Percentiles rank a stretch among this genome's conserved stretches.
Evolutionary conservation across 768 basidiomycete genomes (phyloP).

Genomic region (Leucogyrophana mollusca): DNA sequence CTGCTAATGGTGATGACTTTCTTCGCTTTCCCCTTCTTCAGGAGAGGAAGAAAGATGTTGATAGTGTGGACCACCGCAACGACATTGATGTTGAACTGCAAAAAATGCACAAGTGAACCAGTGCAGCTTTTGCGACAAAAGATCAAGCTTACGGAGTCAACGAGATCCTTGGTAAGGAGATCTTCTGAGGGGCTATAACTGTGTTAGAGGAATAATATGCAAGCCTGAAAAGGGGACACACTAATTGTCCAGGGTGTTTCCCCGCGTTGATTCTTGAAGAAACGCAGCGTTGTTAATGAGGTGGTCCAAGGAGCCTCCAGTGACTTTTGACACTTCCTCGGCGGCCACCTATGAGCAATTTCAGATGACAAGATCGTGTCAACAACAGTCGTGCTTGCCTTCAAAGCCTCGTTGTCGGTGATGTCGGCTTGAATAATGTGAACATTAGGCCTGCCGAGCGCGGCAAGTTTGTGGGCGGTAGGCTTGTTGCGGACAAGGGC

Average conservation of each 20-base stretch:
- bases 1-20: constrained; percentile 34
- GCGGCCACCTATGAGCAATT: constrained; percentile 24
- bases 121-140: not conserved
- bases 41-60: constrained; percentile 39
- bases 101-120: not conserved
- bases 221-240: not conserved
- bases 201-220: not conserved
- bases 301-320: constrained; percentile 34
- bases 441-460: constrained; percentile 22
- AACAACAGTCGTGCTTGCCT: too few relatives aligned
- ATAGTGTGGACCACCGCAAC: constrained; percentile 33
- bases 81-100: constrained; percentile 33
- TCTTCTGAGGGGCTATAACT: constrained; percentile 13
- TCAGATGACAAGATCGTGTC: not conserved
- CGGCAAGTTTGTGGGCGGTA: constrained; percentile 12
- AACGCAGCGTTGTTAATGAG: constrained; percentile 38
- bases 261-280: constrained; percentile 7
- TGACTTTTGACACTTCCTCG: constrained; percentile 20
- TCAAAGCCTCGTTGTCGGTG: constrained; percentile 24
- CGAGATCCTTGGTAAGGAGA: constrained; percentile 20
- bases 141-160: constrained; percentile 13
- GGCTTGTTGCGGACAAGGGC: constrained; percentile 25
- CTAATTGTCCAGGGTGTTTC: constrained; percentile 17
- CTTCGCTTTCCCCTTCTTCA: constrained; percentile 29
- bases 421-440: constrained; percentile 37